Evolutionary conservation across 768 basidiomycete species (phyloP).

Genomic region (Tephrocybe sp.): DNA sequence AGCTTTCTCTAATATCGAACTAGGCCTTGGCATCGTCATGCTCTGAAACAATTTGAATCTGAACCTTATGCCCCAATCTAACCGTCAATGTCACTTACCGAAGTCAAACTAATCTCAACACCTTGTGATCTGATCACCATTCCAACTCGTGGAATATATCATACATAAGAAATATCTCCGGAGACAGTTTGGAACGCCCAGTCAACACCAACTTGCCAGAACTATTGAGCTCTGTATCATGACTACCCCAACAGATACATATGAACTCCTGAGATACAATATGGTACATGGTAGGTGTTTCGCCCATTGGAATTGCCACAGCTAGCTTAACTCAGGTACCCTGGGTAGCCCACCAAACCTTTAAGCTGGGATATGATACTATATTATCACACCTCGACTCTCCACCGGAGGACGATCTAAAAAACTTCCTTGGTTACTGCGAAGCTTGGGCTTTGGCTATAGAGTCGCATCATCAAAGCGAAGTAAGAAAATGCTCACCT

Average conservation of each 20-base stretch:
- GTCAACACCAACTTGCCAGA: neutral
- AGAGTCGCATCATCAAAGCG: conserved; percentile 34
- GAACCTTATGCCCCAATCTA: too few species aligned
- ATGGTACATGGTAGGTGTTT: conserved; percentile 13
- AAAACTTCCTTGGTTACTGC: conserved; percentile 40
- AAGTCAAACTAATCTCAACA: neutral
- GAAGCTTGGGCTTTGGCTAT: conserved; percentile 36
- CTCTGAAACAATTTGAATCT: too few species aligned
- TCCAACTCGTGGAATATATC: neutral
- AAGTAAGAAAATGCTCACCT: conserved; percentile 19
- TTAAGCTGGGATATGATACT: conserved; percentile 34
- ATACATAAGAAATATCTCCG: neutral
- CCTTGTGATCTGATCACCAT: conserved; percentile 7
- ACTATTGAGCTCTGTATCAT: conserved; percentile 3
- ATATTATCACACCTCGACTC: conserved; percentile 34
- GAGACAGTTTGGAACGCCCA: neutral
- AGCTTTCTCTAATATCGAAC: too few species aligned
- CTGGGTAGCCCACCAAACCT: conserved; percentile 33
- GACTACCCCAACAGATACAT: conserved; percentile 19
- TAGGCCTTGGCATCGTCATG: too few species aligned
- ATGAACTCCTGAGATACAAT: conserved; percentile 17
- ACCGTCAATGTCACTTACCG: neutral
- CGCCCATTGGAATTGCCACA: neutral
- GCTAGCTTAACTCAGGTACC: too few species aligned
- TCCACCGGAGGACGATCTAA: conserved; percentile 33